Conservation (phyloP, 495 filamentous ascomycete genomes). For the Stereocaulon alpinum region DNA sequence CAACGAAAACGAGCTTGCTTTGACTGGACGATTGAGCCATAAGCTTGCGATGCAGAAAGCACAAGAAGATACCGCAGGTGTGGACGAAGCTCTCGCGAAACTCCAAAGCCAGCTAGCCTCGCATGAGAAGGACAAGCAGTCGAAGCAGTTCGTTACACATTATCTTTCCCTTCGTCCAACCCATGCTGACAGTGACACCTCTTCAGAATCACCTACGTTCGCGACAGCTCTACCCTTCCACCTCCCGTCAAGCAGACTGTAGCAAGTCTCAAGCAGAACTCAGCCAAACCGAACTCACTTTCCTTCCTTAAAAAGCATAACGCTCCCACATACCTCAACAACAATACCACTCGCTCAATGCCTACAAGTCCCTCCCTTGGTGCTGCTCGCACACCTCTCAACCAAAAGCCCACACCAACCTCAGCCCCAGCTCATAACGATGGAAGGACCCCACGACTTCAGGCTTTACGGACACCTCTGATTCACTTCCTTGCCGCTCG, state of each 20-base stretch:
- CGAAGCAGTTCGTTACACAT: slow-evolving; percentile 33
- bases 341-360: slow-evolving; percentile 45
- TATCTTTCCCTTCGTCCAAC: slow-evolving; percentile 5
- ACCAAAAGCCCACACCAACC: slow-evolving; percentile 40
- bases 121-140: slow-evolving; percentile 42
- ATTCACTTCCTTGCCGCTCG: slow-evolving; percentile 63
- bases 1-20: slow-evolving; percentile 38
- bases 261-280: slow-evolving; percentile 21
- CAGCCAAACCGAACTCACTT: slow-evolving; percentile 26
- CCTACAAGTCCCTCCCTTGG: slow-evolving; percentile 54
- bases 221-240: slow-evolving; percentile 24
- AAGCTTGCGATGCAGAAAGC: slow-evolving; percentile 46
- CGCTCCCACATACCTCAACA: slow-evolving; percentile 25
- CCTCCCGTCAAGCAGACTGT: slow-evolving; percentile 24
- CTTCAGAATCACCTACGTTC: slow-evolving; percentile 26
- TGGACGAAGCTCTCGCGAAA: slow-evolving; percentile 44
- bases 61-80: slow-evolving; percentile 41
- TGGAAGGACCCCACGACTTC: slow-evolving; percentile 42
- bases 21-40: slow-evolving; percentile 46
- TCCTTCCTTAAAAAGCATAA: slow-evolving; percentile 35
- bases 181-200: slow-evolving; percentile 25
- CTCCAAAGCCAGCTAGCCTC: slow-evolving; percentile 44
- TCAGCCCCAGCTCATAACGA: slow-evolving; percentile 39
- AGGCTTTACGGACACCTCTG: slow-evolving; percentile 45
- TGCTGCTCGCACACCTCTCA: slow-evolving; percentile 28